These are phyloP conservation scores for Curvularia sp. DNA, from an alignment of 2,329 filamentous ascomycete genomes.

Conservation along the genomic window DNA sequence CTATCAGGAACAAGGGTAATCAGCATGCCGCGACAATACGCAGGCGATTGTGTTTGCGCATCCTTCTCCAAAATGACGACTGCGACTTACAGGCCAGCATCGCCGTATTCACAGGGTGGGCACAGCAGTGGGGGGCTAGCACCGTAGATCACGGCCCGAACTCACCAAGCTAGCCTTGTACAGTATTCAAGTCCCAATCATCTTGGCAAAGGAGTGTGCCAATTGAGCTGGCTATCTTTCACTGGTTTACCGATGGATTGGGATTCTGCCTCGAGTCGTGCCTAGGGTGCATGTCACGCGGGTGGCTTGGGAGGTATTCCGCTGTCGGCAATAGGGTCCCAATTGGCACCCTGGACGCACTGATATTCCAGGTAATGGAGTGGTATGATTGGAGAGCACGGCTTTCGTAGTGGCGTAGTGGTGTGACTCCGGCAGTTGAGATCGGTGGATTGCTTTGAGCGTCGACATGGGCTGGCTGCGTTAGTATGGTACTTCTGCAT, in stretches of 20 bases:
- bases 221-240: constrained; percentile 16
- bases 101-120: constrained; percentile 26
- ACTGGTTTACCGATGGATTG: constrained; percentile 14
- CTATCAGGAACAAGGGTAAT: constrained; percentile 22
- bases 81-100: constrained; percentile 16
- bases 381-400: constrained; percentile 2
- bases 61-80: constrained; percentile 12
- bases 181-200: constrained; percentile 43
- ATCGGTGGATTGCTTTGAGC: neutral
- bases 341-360: constrained; percentile 17
- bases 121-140: constrained; percentile 31
- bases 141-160: constrained; percentile 29
- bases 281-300: constrained; percentile 17
- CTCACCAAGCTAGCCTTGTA: constrained; percentile 39
- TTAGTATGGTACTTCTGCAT: neutral
- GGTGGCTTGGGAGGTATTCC: constrained; percentile 25
- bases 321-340: constrained; percentile 19
- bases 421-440: neutral
- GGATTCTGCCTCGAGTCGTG: neutral
- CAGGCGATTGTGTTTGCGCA: constrained; percentile 5
- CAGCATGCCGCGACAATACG: constrained; percentile 11
- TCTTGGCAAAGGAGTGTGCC: constrained; percentile 25
- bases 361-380: constrained; percentile 12
- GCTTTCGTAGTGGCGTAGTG: constrained; percentile 2
- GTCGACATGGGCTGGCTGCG: neutral